phyloP scores from a whole-genome alignment of 495 filamentous ascomycete species.

The Opeltia flavorubescens region DNA sequence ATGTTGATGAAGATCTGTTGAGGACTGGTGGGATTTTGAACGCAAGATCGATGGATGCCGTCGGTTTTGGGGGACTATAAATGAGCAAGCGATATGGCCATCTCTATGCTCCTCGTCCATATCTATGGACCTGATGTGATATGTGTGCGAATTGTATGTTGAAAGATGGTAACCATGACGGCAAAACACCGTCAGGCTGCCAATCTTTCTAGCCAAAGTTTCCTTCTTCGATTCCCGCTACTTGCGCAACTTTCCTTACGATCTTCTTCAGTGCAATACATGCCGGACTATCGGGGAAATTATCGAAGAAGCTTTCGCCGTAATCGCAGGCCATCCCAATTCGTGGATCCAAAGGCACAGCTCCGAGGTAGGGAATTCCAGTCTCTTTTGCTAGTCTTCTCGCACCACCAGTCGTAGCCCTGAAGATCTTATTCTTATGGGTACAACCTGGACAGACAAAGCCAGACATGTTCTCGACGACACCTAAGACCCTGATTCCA shows the following conservation, averaged over 20 bases:
- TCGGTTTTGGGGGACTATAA: too few species aligned
- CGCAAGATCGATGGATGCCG: too few species aligned
- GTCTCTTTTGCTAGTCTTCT: constrained; percentile 66
- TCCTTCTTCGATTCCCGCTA: constrained; percentile 43
- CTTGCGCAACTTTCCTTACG: constrained; percentile 50
- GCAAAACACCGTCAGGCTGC: too few species aligned
- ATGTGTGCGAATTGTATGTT: not conserved
- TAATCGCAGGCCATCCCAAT: constrained; percentile 95
- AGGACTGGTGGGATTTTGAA: too few species aligned
- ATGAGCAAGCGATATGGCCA: too few species aligned
- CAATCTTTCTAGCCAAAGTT: not conserved
- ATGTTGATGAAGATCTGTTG: too few species aligned
- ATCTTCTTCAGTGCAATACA: constrained; percentile 62
- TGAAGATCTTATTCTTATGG: constrained; percentile 72
- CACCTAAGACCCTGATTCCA: constrained; percentile 69
- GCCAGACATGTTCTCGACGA: constrained; percentile 96
- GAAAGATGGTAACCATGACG: too few species aligned
- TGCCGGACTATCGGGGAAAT: constrained; percentile 82
- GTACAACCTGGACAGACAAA: constrained; percentile 89
- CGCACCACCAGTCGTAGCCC: constrained; percentile 81
- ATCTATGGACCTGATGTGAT: too few species aligned
- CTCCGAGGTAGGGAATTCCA: constrained; percentile 73
- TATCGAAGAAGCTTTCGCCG: constrained; percentile 93
- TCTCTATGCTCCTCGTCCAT: too few species aligned
- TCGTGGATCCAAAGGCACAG: constrained; percentile 84